Evolutionary conservation across 306 rosid genomes (phyloP).

Genomic region (Quercus alba): DNA sequence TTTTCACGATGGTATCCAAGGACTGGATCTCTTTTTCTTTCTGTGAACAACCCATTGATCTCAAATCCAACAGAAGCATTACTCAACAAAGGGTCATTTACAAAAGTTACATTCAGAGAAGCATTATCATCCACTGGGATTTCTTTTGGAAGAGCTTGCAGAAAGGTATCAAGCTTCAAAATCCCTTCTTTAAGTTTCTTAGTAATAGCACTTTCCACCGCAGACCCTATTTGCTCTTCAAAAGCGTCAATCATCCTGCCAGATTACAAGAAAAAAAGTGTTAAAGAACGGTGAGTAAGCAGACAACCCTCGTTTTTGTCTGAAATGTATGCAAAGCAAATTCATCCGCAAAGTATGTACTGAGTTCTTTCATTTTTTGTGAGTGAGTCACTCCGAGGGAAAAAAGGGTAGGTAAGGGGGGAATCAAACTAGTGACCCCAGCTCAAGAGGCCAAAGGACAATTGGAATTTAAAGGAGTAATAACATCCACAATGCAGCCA

Average conservation of each 20-base stretch:
- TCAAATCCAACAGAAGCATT: conserved; percentile 69
- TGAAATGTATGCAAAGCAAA: conserved; percentile 8
- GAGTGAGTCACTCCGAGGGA: neutral
- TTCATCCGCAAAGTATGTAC: neutral
- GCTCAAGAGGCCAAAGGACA: neutral
- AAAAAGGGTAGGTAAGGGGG: neutral
- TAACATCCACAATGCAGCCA: neutral
- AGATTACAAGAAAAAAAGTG: conserved; percentile 26
- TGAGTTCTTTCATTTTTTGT: neutral
- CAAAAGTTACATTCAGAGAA: conserved; percentile 72
- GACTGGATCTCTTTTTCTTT: conserved; percentile 25
- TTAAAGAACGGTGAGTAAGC: conserved; percentile 12
- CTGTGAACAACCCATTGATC: conserved; percentile 72
- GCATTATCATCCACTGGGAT: conserved; percentile 61
- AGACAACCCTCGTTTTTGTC: neutral
- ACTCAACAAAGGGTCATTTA: conserved; percentile 53
- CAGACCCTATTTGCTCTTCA: conserved; percentile 66
- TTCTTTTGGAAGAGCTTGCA: conserved; percentile 74
- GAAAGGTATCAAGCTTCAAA: conserved; percentile 65
- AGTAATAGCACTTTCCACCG: conserved; percentile 63
- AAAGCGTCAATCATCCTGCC: conserved; percentile 81
- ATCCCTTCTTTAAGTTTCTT: conserved; percentile 65
- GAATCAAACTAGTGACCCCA: neutral
- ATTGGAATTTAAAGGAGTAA: neutral
- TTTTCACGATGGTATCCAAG: conserved; percentile 29